Evolutionary conservation across 108 stramenopile genomes (phyloP), one percentile per base, ranked within the genome.

Genomic region (Cyclostephanos invisitatus): DNA sequence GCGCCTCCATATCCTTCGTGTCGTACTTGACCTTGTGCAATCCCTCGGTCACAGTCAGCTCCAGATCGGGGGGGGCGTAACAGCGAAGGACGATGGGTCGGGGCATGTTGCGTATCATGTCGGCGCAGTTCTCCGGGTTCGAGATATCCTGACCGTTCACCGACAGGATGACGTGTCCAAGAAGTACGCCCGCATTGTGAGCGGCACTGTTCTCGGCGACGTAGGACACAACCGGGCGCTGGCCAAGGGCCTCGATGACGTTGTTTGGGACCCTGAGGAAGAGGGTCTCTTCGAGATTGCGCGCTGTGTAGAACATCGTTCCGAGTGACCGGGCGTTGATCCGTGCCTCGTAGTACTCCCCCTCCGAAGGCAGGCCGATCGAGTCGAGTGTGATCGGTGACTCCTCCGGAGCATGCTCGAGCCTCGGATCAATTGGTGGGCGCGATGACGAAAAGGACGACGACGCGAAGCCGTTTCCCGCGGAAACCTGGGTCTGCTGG

Each of bases 281-380:
- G 17, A 82, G 56, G 5, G 73, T 55, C 12, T 63, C 47, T 2
- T 64, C 49, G 20, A 75, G 57, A n/a, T 74, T 76, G 7, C 49
- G 22, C 14, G 71, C 65, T 35, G 81, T 54, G 59, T 65, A 75
- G 56, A 75, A 82, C 71, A 82, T 82, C 50, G 74, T 72, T 9
- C 81, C 81, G 18, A 82, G 63, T 3, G 49, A 38, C 0, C 47
- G 55, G 1, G 73, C 59, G 22, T 24, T 55, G 59, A 82, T 53
- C 3, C 76, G 72, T 12, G 55, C 75, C 25, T 82, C 62, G 50
- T 82, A 82, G 72, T 77, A 73, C 58, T 77, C 76, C 20, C 81
- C 81, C 24, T 56, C 65, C 21, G 38, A 35, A 3, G 81, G 81
- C 15, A 82, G 64, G 59, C 40, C 54, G 55, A 73, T 77, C 25